A percentile compares a stretch with the other conserved stretches of the same genome.
Evolutionary conservation across 306 rosid species (phyloP).

Genomic region (Quercus bicolor): DNA sequence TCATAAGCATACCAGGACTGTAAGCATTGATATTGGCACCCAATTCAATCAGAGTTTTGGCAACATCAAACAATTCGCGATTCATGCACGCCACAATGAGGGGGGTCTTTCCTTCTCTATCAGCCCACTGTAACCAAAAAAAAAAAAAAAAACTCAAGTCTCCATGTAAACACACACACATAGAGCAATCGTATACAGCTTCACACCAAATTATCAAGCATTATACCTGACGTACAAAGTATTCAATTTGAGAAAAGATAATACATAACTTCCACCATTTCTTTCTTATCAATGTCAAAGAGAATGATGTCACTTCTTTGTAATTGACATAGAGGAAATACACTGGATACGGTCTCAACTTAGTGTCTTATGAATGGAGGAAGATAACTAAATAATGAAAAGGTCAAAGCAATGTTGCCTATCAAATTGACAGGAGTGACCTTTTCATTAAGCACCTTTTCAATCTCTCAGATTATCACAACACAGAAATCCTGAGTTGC

Average conservation of each 20-base stretch:
- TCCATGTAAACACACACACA: neutral
- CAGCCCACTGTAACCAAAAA: conserved; percentile 7
- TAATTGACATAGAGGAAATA: neutral
- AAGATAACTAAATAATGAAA: neutral
- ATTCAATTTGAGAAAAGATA: neutral
- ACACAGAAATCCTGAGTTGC: too few species aligned
- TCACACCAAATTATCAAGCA: neutral
- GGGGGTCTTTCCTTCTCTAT: conserved; percentile 20
- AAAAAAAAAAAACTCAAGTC: neutral
- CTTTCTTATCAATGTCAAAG: too few species aligned
- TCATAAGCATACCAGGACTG: too few species aligned
- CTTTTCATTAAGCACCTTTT: too few species aligned
- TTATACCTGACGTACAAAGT: neutral
- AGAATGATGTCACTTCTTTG: neutral
- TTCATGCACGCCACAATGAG: conserved; percentile 23
- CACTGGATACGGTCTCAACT: neutral
- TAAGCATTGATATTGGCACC: too few species aligned
- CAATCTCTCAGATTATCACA: too few species aligned
- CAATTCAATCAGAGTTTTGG: too few species aligned
- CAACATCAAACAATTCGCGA: conserved; percentile 3
- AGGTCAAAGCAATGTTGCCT: too few species aligned
- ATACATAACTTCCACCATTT: neutral
- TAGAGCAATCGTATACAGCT: neutral
- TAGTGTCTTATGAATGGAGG: neutral
- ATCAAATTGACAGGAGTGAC: too few species aligned